Evolutionary conservation across 73 alveolate species (phyloP).

Genomic region (Uronychia setigera): DNA sequence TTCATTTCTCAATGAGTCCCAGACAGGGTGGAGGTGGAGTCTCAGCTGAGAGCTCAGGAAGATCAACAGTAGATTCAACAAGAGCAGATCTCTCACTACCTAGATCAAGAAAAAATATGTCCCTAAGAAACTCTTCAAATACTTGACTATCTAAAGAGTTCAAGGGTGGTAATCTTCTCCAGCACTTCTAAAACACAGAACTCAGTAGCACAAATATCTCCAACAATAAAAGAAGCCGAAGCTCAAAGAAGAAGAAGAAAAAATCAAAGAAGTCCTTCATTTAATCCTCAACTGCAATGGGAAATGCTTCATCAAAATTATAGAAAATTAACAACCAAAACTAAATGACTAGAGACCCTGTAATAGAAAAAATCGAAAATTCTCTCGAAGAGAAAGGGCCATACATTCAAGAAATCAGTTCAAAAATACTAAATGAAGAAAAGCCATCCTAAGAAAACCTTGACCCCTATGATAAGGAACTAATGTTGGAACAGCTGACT

Average conservation of each 20-base stretch:
- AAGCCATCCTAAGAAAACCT: too few relatives aligned
- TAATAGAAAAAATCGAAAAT: too few relatives aligned
- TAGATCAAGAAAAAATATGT: neutral
- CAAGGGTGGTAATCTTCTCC: neutral
- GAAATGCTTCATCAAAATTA: too few relatives aligned
- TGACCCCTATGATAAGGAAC: neutral
- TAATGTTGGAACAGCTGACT: neutral
- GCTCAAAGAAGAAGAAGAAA: neutral
- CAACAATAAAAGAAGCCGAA: neutral
- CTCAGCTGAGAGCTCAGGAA: neutral
- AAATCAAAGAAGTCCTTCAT: too few relatives aligned
- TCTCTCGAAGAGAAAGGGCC: too few relatives aligned
- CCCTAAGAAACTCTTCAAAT: neutral
- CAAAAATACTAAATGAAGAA: too few relatives aligned
- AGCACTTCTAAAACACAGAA: neutral
- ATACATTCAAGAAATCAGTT: too few relatives aligned
- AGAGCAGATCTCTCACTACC: neutral
- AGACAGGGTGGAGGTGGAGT: too few relatives aligned
- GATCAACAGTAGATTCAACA: neutral
- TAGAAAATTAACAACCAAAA: too few relatives aligned
- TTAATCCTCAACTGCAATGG: too few relatives aligned
- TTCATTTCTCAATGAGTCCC: neutral
- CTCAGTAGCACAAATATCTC: neutral
- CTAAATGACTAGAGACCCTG: too few relatives aligned
- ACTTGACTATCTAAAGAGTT: neutral